Evolutionary conservation across 2,329 filamentous ascomycete species (phyloP).

Genomic region (Aspergillus tamarii): DNA sequence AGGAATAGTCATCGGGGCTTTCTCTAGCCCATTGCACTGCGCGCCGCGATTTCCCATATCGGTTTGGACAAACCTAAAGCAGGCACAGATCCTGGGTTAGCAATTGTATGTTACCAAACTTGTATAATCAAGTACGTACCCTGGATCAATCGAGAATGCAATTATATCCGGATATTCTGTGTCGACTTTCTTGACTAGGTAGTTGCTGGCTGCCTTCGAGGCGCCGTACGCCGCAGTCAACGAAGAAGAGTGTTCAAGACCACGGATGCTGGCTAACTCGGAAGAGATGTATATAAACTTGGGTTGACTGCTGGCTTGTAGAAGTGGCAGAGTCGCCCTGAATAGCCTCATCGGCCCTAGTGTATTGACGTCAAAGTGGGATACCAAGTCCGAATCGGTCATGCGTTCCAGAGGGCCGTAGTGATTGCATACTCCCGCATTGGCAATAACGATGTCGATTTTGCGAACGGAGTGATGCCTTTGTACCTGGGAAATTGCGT

Average conservation of each 20-base stretch:
- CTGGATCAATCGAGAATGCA: slow-evolving; percentile 35
- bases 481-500: background rate
- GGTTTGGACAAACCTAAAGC: slow-evolving; percentile 41
- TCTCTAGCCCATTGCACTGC: slow-evolving; percentile 29
- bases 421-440: slow-evolving; percentile 48
- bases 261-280: slow-evolving; percentile 38
- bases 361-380: slow-evolving; percentile 49
- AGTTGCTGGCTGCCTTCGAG: slow-evolving; percentile 30
- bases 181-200: slow-evolving; percentile 25
- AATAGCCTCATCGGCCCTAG: slow-evolving; percentile 34
- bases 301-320: slow-evolving; percentile 22
- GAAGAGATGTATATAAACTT: slow-evolving; percentile 45
- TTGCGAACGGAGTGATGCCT: slow-evolving; percentile 10
- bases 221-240: slow-evolving; percentile 25
- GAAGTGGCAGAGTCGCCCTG: slow-evolving; percentile 41
- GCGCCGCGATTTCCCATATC: slow-evolving; percentile 47
- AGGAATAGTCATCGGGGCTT: slow-evolving; percentile 41
- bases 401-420: slow-evolving; percentile 37
- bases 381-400: slow-evolving; percentile 40
- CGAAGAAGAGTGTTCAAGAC: slow-evolving; percentile 26
- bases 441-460: slow-evolving; percentile 37
- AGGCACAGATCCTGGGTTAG: slow-evolving; percentile 1
- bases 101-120: background rate
- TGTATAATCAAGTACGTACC: slow-evolving; percentile 25
- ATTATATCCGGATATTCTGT: slow-evolving; percentile 26